Evolutionary conservation across 345 rosid genomes (phyloP).

Genomic region (Schrenkiella parvula): DNA sequence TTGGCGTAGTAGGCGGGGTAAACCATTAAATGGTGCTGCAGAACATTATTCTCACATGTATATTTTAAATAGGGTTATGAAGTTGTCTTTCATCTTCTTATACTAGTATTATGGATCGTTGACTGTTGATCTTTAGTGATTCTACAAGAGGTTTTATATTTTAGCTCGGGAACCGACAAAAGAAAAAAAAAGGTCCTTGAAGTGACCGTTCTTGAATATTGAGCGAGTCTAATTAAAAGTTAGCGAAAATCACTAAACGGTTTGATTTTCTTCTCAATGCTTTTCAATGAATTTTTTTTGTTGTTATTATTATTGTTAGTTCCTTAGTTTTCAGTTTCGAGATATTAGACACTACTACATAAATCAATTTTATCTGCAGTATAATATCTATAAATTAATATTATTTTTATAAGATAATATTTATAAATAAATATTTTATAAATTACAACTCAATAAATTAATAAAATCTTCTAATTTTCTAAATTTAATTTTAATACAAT

Average conservation of each 20-base stretch:
- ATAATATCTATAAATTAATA: too few relatives aligned
- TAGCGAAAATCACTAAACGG: neutral
- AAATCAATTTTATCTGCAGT: too few relatives aligned
- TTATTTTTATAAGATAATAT: too few relatives aligned
- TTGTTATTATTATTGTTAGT: too few relatives aligned
- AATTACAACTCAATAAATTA: too few relatives aligned
- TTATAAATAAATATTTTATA: too few relatives aligned
- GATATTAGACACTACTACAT: too few relatives aligned
- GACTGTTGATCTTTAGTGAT: conserved; percentile 7
- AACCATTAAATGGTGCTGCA: conserved; percentile 10
- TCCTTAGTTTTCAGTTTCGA: too few relatives aligned
- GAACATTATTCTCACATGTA: neutral
- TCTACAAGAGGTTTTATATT: neutral
- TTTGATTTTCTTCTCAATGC: too few relatives aligned
- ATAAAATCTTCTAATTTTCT: too few relatives aligned
- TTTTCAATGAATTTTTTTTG: too few relatives aligned
- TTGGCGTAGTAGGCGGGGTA: conserved; percentile 27
- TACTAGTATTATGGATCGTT: conserved; percentile 1
- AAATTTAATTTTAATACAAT: too few relatives aligned
- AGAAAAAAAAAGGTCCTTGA: neutral
- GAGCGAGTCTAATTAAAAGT: neutral
- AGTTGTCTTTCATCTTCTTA: conserved; percentile 19
- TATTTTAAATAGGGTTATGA: neutral
- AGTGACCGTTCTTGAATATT: neutral
- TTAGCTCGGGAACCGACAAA: conserved; percentile 10